phyloP scores from a whole-genome alignment of 441 rosid species.

The Bocquillonia castaneifolia region DNA sequence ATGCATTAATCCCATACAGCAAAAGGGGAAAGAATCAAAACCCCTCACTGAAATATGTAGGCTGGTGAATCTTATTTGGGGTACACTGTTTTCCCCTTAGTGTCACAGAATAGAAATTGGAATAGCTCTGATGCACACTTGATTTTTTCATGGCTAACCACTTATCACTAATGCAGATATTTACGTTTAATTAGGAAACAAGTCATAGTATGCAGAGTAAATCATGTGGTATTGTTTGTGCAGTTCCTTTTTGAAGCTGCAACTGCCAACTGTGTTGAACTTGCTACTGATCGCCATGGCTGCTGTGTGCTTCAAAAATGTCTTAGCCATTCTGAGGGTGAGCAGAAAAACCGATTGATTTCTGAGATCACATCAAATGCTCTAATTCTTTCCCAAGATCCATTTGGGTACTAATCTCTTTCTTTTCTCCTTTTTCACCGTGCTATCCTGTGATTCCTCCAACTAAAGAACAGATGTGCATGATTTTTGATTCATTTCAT shows the following conservation, averaged over 20 bases:
- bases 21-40: not conserved
- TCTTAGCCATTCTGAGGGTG: slow-evolving; percentile 52
- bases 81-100: not conserved
- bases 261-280: slow-evolving; percentile 56
- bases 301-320: slow-evolving; percentile 86
- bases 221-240: slow-evolving; percentile 16
- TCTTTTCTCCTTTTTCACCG: not conserved
- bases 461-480: not conserved
- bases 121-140: not conserved
- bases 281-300: slow-evolving; percentile 79
- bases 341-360: slow-evolving; percentile 47
- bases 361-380: slow-evolving; percentile 59
- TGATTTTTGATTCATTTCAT: not conserved
- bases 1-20: not conserved
- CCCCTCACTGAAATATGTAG: not conserved
- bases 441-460: not conserved
- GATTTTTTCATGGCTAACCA: not conserved
- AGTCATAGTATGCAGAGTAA: not conserved
- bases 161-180: slow-evolving; percentile 5
- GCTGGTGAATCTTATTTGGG: not conserved
- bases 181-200: slow-evolving; percentile 15
- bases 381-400: slow-evolving; percentile 71
- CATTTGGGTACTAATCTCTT: slow-evolving; percentile 52
- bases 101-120: not conserved
- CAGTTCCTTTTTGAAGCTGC: slow-evolving; percentile 73